Percentiles rank a stretch among this genome's conserved stretches.
These are phyloP conservation scores for Fusarium neocosmosporiellum DNA, from an alignment of 2,329 filamentous ascomycete species.

Conservation along the genomic window DNA sequence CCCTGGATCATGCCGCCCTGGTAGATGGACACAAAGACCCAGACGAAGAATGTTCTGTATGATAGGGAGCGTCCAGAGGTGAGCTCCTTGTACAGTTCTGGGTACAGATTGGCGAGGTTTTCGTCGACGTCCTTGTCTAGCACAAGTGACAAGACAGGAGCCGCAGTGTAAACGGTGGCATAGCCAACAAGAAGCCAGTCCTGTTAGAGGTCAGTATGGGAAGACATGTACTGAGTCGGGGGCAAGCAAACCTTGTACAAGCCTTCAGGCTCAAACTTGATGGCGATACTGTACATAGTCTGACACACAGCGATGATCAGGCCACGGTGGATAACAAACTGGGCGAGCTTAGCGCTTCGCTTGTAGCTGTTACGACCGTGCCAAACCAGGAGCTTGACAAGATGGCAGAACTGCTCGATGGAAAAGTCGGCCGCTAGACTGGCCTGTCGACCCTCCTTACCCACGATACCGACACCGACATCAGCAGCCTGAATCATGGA, in stretches of 20 bases:
- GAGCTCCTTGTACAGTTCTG: conserved; percentile 97
- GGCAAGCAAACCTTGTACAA: conserved; percentile 75
- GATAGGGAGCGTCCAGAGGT: conserved; percentile 87
- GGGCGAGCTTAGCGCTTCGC: conserved; percentile 91
- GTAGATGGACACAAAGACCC: conserved; percentile 95
- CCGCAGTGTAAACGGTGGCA: conserved; percentile 94
- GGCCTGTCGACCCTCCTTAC: conserved; percentile 96
- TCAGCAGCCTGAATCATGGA: conserved; percentile 99
- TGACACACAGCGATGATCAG: conserved; percentile 96
- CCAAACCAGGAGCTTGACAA: conserved; percentile 98
- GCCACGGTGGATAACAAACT: conserved; percentile 98
- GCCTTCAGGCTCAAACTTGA: conserved; percentile 91
- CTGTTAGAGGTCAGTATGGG: conserved; percentile 49
- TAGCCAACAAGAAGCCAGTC: conserved; percentile 98
- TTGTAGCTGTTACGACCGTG: conserved; percentile 98
- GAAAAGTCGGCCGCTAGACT: conserved; percentile 96
- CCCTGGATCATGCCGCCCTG: conserved; percentile 96
- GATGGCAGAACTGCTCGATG: conserved; percentile 92
- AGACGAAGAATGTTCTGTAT: conserved; percentile 95
- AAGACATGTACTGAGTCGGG: neutral
- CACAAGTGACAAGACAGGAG: conserved; percentile 91
- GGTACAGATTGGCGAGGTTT: conserved; percentile 91
- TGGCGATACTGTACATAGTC: conserved; percentile 96
- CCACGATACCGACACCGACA: conserved; percentile 96
- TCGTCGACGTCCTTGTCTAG: conserved; percentile 97